Evolutionary conservation across 371 early-diverging fungal genomes (phyloP).

Genomic region (Apophysomyces trapeziformis): DNA sequence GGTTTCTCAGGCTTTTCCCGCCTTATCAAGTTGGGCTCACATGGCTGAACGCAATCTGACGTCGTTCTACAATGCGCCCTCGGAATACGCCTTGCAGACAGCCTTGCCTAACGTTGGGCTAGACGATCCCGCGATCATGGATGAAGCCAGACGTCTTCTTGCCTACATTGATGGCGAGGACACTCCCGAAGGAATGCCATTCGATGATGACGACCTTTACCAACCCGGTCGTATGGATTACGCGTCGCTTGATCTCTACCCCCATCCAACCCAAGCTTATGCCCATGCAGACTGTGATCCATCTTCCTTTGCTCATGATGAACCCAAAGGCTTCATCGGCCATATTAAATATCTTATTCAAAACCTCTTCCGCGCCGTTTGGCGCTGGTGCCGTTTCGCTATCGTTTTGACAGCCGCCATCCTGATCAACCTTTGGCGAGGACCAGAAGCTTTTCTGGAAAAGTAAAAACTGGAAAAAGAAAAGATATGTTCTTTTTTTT

Average conservation of each 20-base stretch:
- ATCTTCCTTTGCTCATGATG: background rate
- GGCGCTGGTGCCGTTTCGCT: slow-evolving; percentile 64
- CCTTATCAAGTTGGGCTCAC: slow-evolving; percentile 14
- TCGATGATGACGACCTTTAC: slow-evolving; percentile 10
- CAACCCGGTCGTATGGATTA: slow-evolving; percentile 1
- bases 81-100: slow-evolving; percentile 22
- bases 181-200: slow-evolving; percentile 7
- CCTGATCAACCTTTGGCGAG: slow-evolving; percentile 60
- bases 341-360: slow-evolving; percentile 24
- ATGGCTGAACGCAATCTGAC: slow-evolving; percentile 25
- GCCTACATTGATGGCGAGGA: slow-evolving; percentile 10
- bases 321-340: slow-evolving; percentile 14
- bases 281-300: background rate
- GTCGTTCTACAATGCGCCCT: slow-evolving; percentile 27
- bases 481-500: background rate
- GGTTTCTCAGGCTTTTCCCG: slow-evolving; percentile 1
- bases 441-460: slow-evolving; percentile 53
- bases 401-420: slow-evolving; percentile 54
- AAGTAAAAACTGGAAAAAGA: slow-evolving; percentile 17
- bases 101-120: slow-evolving; percentile 15
- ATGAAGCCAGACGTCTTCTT: slow-evolving; percentile 17
- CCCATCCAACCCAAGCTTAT: slow-evolving; percentile 4
- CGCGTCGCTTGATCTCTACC: slow-evolving; percentile 19
- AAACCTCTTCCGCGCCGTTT: slow-evolving; percentile 33
- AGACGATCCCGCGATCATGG: slow-evolving; percentile 15